Percentiles rank a stretch among this genome's conserved stretches.
Conservation (phyloP, 2,329 filamentous ascomycete genomes). For the Stemphylium beticola region DNA sequence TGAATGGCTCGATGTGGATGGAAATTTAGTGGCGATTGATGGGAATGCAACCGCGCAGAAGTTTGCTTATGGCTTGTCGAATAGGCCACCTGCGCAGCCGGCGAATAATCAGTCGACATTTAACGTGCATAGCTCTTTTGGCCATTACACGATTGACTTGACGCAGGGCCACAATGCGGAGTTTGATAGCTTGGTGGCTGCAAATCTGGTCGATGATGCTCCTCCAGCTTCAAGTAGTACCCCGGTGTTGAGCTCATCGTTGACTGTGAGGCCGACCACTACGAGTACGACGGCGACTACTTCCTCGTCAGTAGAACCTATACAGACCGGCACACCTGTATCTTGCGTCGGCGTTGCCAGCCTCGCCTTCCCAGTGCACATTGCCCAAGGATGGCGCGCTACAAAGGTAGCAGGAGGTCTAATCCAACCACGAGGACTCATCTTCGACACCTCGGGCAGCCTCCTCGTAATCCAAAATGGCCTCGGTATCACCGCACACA, state of each 20-base stretch:
- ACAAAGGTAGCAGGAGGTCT: conserved; percentile 50
- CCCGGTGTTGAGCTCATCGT: conserved; percentile 11
- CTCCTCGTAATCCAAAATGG: conserved; percentile 51
- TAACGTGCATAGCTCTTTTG: conserved; percentile 38
- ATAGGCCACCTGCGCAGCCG: conserved; percentile 27
- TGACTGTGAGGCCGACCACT: conserved; percentile 21
- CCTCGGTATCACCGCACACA: conserved; percentile 48
- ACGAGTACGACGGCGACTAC: conserved; percentile 18
- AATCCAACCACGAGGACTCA: conserved; percentile 48
- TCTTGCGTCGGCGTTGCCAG: conserved; percentile 27
- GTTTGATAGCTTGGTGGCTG: conserved; percentile 33
- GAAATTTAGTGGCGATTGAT: conserved; percentile 26
- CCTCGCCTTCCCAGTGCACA: conserved; percentile 25
- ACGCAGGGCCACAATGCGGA: conserved; percentile 30
- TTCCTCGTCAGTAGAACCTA: conserved; percentile 19
- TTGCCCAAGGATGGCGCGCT: conserved; percentile 37
- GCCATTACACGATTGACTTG: conserved; percentile 36
- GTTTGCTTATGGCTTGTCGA: conserved; percentile 36
- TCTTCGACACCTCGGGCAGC: conserved; percentile 50
- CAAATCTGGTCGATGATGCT: conserved; percentile 25
- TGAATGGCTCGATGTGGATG: conserved; percentile 37
- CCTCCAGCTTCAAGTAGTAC: conserved; percentile 24
- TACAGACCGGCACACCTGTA: conserved; percentile 25
- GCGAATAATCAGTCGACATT: conserved; percentile 41
- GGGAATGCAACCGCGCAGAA: conserved; percentile 23